Evolutionary conservation across 2,329 filamentous ascomycete species (phyloP).

Genomic region (Grosmannia huntii): DNA sequence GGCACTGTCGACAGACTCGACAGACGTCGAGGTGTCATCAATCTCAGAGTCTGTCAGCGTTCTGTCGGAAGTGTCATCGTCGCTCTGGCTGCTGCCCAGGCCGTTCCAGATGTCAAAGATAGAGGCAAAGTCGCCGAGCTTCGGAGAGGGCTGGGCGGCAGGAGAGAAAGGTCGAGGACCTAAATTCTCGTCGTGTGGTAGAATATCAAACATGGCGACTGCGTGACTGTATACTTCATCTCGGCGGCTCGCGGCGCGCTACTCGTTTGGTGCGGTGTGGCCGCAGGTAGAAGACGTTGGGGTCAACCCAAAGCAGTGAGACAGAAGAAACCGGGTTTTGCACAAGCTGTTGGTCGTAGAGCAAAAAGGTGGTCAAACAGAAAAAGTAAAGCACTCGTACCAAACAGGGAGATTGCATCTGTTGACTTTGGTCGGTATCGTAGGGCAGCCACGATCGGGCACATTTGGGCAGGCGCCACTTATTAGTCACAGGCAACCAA

Average conservation of each 20-base stretch:
- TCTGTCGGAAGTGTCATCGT: background rate
- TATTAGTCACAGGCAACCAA: too few species aligned
- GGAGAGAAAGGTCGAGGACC: background rate
- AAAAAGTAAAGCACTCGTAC: too few species aligned
- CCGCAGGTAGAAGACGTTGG: background rate
- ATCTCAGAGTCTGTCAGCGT: background rate
- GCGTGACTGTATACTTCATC: background rate
- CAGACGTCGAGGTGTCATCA: background rate
- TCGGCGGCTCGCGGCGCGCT: background rate
- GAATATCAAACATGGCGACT: background rate
- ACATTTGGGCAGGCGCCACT: too few species aligned
- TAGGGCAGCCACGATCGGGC: too few species aligned
- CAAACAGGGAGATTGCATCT: too few species aligned
- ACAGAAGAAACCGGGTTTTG: background rate
- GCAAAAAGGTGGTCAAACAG: too few species aligned
- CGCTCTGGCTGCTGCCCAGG: background rate
- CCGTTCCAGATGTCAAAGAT: slow-evolving; percentile 1
- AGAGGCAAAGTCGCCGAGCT: slow-evolving; percentile 9
- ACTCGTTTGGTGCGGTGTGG: background rate
- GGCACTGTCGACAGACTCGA: background rate
- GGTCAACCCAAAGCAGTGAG: background rate
- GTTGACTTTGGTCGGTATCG: too few species aligned
- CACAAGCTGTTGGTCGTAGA: background rate
- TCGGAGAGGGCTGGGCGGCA: slow-evolving; percentile 2
- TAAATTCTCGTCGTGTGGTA: background rate